Percentiles rank a stretch among this genome's conserved stretches.
Evolutionary conservation across 2,329 filamentous ascomycete species (phyloP).

Genomic region (Arthrobotrys musiformis): DNA sequence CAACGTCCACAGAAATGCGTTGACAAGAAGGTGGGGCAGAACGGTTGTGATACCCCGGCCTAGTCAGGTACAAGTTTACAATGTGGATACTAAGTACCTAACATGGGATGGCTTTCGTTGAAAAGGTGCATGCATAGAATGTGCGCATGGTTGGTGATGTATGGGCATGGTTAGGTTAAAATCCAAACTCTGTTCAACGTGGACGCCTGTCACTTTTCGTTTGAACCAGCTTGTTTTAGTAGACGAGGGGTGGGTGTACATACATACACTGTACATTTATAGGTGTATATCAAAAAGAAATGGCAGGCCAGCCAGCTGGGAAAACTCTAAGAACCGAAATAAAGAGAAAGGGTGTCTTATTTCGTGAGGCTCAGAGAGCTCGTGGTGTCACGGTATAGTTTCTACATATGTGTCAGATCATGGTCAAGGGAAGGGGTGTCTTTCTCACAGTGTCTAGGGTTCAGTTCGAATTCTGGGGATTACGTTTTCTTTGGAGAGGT

Average conservation of each 20-base stretch:
- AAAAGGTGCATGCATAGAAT: background rate
- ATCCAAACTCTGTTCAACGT: background rate
- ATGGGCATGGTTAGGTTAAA: slow-evolving; percentile 19
- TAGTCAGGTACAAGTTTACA: slow-evolving; percentile 21
- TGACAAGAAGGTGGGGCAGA: slow-evolving; percentile 8
- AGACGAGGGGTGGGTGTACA: slow-evolving; percentile 7
- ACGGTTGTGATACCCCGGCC: background rate
- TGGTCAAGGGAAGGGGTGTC: slow-evolving; percentile 2
- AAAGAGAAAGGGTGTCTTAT: background rate
- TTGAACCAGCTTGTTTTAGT: slow-evolving; percentile 34
- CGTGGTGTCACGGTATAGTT: slow-evolving; percentile 5
- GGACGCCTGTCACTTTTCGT: background rate
- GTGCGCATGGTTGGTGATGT: slow-evolving; percentile 1
- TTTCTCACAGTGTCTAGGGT: background rate
- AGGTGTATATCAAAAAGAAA: background rate
- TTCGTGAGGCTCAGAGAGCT: slow-evolving; percentile 20
- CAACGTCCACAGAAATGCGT: slow-evolving; percentile 11
- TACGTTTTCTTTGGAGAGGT: background rate
- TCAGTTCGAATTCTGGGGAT: slow-evolving; percentile 8
- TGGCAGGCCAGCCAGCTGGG: background rate
- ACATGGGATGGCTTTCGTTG: background rate
- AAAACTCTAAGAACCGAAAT: slow-evolving; percentile 14
- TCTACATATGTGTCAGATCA: background rate
- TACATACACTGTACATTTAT: too few relatives aligned
- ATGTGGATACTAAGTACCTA: slow-evolving; percentile 14